Base-by-base conservation (phyloP, 2,329 filamentous ascomycete species). In the Fusarium veterinarium region DNA sequence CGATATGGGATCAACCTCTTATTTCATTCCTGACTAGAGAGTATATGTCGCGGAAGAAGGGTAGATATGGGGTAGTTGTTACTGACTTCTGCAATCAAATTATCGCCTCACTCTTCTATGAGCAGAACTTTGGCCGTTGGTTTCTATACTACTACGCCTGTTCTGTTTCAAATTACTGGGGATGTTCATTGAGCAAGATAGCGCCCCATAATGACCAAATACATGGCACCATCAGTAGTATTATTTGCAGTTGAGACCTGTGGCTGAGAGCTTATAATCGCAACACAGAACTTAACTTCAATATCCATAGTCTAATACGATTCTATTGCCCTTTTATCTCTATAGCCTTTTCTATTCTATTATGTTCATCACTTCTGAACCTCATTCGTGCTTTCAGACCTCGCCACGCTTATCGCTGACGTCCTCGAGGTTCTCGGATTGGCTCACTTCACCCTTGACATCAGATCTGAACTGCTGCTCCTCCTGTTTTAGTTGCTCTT, bases 401-500 rank as follows among this genome's bases (percentile, higher is more conserved):
- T 57, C 53, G 12, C 17, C 40, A 1, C 40, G 53, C 5, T 57
- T 48, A 10, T n/a, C 31, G 16, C 17, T 16, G 3, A 37, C 25
- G 3, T 67, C 53, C 20, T 67, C 64, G 0, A 60, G 41, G 20
- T 67, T 67, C 23, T 67, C 64, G 4, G 64, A 44, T n/a, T 67
- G 64, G 13, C 64, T 67, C 3, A 67, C 52, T 16, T 67, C 64
- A 1, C 38, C 73, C 56, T 75, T 75, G 8, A 75, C 71, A 11
- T 75, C 64, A 12, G 73, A 69, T 19, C 73, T 73, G 49, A 75
- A 75, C 17, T 74, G 71, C 7, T 75, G 61, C 10, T 75, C 64
- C 41, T 75, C 73, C 13, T 72, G 49, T 13, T 67, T 53, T 7
- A 75, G 49, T 25, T 75, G 60, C 16, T 61, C 64, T 40, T 75